phyloP scores from a whole-genome alignment of 225 moss, liverwort and hornwort species.

The Pleurozium schreberi region DNA sequence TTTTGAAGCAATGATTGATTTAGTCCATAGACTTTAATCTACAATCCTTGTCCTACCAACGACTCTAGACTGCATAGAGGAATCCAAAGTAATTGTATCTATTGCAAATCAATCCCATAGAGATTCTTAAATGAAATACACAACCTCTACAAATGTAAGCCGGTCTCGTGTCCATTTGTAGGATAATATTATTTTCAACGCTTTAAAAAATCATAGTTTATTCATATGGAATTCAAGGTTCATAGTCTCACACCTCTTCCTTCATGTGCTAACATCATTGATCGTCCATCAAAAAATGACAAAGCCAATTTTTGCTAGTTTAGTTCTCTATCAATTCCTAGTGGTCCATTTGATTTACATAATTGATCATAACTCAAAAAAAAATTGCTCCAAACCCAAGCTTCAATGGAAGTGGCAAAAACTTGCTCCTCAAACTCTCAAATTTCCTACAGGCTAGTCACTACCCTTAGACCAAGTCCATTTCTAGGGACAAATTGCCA shows the following conservation, averaged over 20 bases:
- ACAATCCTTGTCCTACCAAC: rapidly evolving
- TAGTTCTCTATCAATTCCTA: not conserved
- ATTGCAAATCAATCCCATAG: not conserved
- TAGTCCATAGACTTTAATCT: not conserved
- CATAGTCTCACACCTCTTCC: no score
- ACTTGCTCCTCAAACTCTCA: not conserved
- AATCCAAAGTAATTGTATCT: rapidly evolving
- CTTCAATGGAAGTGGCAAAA: rapidly evolving
- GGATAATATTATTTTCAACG: rapidly evolving
- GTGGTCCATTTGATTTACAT: not conserved
- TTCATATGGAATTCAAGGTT: rapidly evolving
- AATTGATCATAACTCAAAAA: not conserved
- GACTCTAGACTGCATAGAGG: no score
- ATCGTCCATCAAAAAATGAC: rapidly evolving
- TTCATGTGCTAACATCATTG: no score
- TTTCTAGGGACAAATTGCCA: no score
- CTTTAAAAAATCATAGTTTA: not conserved
- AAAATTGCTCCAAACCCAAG: no score
- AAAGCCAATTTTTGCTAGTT: not conserved
- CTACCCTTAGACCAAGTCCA: no score
- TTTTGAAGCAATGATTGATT: not conserved
- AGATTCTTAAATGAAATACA: rapidly evolving
- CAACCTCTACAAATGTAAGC: not conserved
- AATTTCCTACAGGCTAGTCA: not conserved
- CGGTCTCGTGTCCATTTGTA: rapidly evolving